These are phyloP conservation scores for Thuja plicata DNA, from an alignment of 83 land plant genomes.

Conservation along the genomic window DNA sequence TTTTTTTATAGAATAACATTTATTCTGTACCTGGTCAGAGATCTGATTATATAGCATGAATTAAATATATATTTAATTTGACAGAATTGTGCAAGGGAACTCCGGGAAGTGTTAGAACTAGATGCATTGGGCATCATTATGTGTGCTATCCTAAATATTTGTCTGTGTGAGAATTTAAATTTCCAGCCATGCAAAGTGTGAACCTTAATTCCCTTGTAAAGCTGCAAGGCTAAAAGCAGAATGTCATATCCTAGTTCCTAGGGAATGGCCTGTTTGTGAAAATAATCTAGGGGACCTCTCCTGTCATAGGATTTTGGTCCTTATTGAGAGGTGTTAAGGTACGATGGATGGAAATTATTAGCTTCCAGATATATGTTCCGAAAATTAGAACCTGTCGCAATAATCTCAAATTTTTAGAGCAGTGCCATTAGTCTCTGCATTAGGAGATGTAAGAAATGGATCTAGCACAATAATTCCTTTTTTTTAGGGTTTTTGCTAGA, in stretches of 20 bases:
- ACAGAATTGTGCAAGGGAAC: too few species aligned
- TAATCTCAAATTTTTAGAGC: neutral
- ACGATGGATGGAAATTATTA: neutral
- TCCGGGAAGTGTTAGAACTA: too few species aligned
- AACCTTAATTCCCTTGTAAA: neutral
- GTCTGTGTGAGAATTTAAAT: neutral
- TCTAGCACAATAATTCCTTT: neutral
- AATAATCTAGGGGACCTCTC: neutral
- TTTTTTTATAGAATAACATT: neutral
- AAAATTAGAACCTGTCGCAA: neutral
- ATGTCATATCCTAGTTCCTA: neutral
- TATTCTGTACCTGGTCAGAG: neutral
- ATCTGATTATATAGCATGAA: neutral
- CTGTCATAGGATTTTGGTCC: neutral
- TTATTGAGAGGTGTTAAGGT: neutral
- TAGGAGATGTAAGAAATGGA: neutral
- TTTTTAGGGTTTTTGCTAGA: neutral
- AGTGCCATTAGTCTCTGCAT: neutral
- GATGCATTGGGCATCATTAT: too few species aligned
- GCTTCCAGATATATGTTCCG: too few species aligned
- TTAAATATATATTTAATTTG: neutral
- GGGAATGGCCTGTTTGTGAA: neutral
- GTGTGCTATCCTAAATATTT: neutral
- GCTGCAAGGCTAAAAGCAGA: neutral
- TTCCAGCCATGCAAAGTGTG: neutral